Evolutionary conservation across 1,284 basidiomycete species (phyloP).

Genomic region (Rhodofomes roseus): DNA sequence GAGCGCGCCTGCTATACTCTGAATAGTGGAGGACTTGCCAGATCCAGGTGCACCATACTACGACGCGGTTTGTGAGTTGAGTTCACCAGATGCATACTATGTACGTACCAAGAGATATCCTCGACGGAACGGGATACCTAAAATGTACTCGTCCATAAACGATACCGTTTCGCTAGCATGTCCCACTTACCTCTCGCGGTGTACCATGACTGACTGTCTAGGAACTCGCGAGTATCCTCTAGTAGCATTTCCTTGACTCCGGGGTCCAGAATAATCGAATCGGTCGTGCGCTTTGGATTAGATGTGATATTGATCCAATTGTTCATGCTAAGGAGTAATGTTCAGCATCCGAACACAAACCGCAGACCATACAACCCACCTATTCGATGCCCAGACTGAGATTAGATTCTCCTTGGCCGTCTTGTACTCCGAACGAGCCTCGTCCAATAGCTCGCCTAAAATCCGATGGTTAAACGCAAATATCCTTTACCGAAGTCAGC

Average conservation of each 20-base stretch:
- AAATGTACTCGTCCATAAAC: neutral
- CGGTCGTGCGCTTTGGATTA: constrained; percentile 58
- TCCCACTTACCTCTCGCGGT: constrained; percentile 43
- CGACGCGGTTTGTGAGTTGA: constrained; percentile 1
- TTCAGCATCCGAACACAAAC: constrained; percentile 4
- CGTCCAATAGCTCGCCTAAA: neutral
- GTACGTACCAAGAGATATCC: constrained; percentile 60
- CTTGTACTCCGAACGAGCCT: neutral
- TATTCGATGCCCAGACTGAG: neutral
- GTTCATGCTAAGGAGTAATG: constrained; percentile 23
- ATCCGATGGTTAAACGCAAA: neutral
- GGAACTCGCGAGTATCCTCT: constrained; percentile 65
- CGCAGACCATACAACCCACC: neutral
- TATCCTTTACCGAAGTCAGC: neutral
- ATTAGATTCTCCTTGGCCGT: neutral
- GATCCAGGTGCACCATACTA: constrained; percentile 71
- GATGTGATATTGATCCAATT: constrained; percentile 53
- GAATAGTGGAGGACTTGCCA: constrained; percentile 74
- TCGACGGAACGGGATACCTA: constrained; percentile 62
- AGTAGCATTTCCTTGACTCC: constrained; percentile 61
- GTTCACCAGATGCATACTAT: neutral
- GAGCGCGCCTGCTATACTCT: constrained; percentile 74
- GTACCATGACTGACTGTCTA: constrained; percentile 66
- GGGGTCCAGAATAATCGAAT: constrained; percentile 64
- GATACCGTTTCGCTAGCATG: neutral